phyloP scores from a whole-genome alignment of 768 basidiomycete species.

The Melanogaster broomeanus region DNA sequence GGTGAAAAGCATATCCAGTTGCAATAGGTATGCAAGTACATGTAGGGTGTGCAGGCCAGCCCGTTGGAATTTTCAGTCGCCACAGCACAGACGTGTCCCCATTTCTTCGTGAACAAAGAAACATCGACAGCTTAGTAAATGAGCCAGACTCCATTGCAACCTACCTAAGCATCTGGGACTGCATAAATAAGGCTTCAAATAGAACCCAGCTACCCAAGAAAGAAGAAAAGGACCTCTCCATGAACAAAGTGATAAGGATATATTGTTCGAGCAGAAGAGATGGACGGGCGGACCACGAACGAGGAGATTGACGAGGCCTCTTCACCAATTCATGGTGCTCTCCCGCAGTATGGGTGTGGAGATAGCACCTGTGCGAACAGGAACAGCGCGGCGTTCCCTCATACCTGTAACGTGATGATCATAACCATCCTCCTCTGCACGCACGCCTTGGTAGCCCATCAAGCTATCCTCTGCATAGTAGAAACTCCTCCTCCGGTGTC shows the following conservation, averaged over 20 bases:
- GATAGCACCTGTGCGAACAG: constrained; percentile 62
- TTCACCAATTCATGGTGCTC: constrained; percentile 86
- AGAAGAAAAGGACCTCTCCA: background rate
- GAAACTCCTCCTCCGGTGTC: constrained; percentile 73
- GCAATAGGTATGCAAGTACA: too few relatives aligned
- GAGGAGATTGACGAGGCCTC: background rate
- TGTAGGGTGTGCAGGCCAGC: too few relatives aligned
- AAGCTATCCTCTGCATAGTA: constrained; percentile 87
- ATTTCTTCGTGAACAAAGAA: too few relatives aligned
- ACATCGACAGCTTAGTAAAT: constrained; percentile 1
- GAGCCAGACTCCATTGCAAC: constrained; percentile 12
- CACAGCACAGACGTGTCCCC: too few relatives aligned
- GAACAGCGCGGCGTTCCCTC: constrained; percentile 61
- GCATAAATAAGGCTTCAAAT: constrained; percentile 25
- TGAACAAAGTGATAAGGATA: background rate
- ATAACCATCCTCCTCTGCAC: constrained; percentile 38
- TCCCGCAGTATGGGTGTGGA: constrained; percentile 76
- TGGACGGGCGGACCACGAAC: constrained; percentile 14
- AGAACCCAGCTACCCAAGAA: constrained; percentile 22
- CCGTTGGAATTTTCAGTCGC: too few relatives aligned
- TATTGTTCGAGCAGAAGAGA: background rate
- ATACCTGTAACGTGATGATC: constrained; percentile 37
- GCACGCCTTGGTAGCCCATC: constrained; percentile 52
- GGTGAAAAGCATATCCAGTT: too few relatives aligned
- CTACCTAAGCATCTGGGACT: constrained; percentile 23